These are phyloP conservation scores for Psilocybe azurescens DNA, from an alignment of 768 basidiomycete species.

Conservation along the genomic window DNA sequence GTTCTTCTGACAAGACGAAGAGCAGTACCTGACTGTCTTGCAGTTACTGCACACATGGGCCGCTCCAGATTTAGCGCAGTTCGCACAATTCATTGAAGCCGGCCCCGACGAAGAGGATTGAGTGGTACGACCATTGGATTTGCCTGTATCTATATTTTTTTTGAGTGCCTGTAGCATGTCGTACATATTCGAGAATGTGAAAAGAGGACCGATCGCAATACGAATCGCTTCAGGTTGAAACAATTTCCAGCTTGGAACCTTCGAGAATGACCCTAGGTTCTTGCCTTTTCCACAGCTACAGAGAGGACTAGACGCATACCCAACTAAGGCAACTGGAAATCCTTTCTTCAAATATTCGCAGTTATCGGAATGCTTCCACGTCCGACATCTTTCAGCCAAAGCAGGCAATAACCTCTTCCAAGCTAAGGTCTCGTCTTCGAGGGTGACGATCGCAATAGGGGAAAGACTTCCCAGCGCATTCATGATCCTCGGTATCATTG, in stretches of 20 bases:
- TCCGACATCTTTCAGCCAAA: conserved; percentile 57
- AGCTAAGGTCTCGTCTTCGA: conserved; percentile 39
- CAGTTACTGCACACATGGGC: conserved; percentile 40
- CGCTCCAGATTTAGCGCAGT: conserved; percentile 28
- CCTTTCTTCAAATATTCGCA: conserved; percentile 51
- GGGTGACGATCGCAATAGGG: conserved; percentile 23
- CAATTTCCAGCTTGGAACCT: conserved; percentile 37
- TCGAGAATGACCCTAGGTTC: conserved; percentile 42
- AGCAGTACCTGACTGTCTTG: conserved; percentile 46
- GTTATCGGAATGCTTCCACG: conserved; percentile 48
- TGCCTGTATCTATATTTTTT: not conserved
- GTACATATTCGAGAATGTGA: conserved; percentile 41
- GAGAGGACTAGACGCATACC: conserved; percentile 42
- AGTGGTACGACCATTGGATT: not conserved
- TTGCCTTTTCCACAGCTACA: conserved; percentile 62
- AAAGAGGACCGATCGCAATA: conserved; percentile 57
- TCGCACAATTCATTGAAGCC: conserved; percentile 24
- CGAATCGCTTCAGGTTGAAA: conserved; percentile 52
- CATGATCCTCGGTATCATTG: conserved; percentile 23
- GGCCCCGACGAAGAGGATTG: not conserved
- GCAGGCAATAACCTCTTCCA: conserved; percentile 60
- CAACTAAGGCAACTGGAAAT: conserved; percentile 45
- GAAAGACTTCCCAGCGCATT: conserved; percentile 15
- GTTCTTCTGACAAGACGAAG: conserved; percentile 46
- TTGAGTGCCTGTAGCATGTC: not conserved